Conservation (phyloP, 2,329 filamentous ascomycete genomes). For the Cytospora chrysosperma region DNA sequence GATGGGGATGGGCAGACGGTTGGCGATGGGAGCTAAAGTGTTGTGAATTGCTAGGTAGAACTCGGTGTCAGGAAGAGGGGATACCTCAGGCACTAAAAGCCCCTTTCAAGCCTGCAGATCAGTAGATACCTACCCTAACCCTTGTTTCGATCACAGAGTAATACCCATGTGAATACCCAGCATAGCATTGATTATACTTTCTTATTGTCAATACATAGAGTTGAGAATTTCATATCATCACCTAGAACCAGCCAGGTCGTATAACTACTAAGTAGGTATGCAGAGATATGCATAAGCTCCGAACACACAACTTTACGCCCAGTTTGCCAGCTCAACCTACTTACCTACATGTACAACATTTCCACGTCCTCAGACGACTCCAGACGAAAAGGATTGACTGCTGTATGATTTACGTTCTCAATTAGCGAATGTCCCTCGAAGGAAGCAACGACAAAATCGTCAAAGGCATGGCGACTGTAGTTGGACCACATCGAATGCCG, state of each 20-base stretch:
- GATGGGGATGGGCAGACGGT: neutral
- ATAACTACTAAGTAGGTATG: too few relatives aligned
- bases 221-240: neutral
- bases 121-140: neutral
- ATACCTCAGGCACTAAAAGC: neutral
- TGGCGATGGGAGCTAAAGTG: neutral
- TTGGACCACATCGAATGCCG: neutral
- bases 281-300: neutral
- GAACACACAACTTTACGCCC: neutral
- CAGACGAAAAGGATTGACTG: neutral
- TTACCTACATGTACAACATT: neutral
- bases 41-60: neutral
- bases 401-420: neutral
- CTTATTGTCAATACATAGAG: neutral
- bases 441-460: neutral
- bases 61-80: neutral
- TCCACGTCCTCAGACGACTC: neutral
- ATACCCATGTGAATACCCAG: too few relatives aligned
- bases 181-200: neutral
- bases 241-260: neutral
- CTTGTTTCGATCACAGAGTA: neutral
- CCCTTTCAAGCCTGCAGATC: neutral
- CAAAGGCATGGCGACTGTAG: neutral
- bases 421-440: neutral
- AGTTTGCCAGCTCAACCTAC: neutral